Conservation (phyloP, 768 basidiomycete genomes). For the Tephrocybe sp. region DNA sequence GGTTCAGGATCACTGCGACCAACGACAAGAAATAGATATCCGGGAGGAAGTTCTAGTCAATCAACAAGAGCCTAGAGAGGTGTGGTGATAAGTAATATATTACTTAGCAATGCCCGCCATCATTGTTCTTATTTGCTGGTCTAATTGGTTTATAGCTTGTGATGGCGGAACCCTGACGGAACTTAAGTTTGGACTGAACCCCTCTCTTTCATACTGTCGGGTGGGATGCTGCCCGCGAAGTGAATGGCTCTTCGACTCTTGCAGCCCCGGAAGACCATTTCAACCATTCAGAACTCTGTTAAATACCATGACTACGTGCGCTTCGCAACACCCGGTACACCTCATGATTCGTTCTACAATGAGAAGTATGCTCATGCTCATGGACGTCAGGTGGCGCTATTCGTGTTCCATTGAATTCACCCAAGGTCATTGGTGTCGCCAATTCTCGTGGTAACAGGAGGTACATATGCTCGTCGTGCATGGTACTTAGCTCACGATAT, state of each 20-base stretch:
- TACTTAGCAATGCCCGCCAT: no score
- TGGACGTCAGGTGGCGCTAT: conserved; percentile 51
- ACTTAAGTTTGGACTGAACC: background rate
- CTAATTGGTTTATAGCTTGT: no score
- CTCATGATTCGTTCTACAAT: background rate
- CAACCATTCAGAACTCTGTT: conserved; percentile 17
- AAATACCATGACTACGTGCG: conserved; percentile 75
- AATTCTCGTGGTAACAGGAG: conserved; percentile 74
- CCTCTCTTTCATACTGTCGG: background rate
- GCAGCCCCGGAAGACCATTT: conserved; percentile 13
- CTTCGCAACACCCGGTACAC: conserved; percentile 36
- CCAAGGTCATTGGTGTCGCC: conserved; percentile 75
- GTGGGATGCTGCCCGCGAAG: conserved; percentile 21
- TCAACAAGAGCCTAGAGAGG: no score
- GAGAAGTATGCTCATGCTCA: conserved; percentile 8
- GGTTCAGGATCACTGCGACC: no score
- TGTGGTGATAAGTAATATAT: no score
- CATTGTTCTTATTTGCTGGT: background rate
- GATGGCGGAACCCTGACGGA: background rate
- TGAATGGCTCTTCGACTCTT: conserved; percentile 27
- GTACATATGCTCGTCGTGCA: conserved; percentile 29
- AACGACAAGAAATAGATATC: no score
- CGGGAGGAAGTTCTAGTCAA: no score
- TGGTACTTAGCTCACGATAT: background rate
- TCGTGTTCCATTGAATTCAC: conserved; percentile 69